A percentile compares a stretch with the other conserved stretches of the same genome.
Conservation (phyloP, 768 basidiomycete genomes). For the Suillus subaureus region DNA sequence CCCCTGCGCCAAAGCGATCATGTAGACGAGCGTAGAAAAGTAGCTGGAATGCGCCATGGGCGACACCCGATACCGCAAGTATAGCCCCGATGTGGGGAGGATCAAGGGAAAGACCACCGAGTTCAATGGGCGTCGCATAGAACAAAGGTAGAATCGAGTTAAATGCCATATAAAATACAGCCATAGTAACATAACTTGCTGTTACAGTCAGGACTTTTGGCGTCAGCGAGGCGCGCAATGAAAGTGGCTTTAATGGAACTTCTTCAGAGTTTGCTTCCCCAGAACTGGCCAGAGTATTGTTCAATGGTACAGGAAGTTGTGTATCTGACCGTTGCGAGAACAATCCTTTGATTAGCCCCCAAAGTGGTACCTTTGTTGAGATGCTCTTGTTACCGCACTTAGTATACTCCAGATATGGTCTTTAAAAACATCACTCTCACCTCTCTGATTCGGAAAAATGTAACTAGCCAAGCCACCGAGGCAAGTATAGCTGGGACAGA, state of each 20-base stretch:
- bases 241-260: constrained; percentile 31
- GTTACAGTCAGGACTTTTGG: constrained; percentile 58
- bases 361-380: neutral
- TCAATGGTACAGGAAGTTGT: neutral
- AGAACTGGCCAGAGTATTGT: neutral
- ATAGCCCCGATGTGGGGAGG: constrained; percentile 34
- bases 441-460: constrained; percentile 29
- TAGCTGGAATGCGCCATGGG: constrained; percentile 51
- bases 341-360: neutral
- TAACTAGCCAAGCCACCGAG: constrained; percentile 22
- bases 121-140: constrained; percentile 31
- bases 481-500: constrained; percentile 35
- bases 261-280: neutral
- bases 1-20: constrained; percentile 59
- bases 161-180: constrained; percentile 65
- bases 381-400: constrained; percentile 33
- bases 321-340: constrained; percentile 11
- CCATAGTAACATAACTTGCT: constrained; percentile 61
- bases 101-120: constrained; percentile 30
- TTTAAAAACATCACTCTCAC: constrained; percentile 16
- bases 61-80: constrained; percentile 28
- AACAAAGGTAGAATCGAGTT: constrained; percentile 45
- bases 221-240: constrained; percentile 53
- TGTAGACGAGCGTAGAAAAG: constrained; percentile 62
- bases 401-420: neutral